phyloP scores from a whole-genome alignment of 345 rosid species.

The Eucalyptus regnans region DNA sequence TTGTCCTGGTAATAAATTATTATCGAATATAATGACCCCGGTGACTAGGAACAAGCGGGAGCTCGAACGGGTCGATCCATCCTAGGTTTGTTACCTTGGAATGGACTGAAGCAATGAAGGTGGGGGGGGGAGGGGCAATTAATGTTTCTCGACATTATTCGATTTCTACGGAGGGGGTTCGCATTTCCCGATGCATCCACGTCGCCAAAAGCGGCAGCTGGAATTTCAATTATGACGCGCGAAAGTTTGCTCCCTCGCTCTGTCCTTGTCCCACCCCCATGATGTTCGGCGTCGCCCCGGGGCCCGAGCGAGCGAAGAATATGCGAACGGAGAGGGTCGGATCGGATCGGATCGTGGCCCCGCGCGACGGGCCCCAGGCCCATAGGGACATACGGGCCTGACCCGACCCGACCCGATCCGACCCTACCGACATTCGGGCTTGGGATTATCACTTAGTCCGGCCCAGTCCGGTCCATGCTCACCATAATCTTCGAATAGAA shows the following conservation, averaged over 20 bases:
- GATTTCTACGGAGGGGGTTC: neutral
- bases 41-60: neutral
- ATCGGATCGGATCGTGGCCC: neutral
- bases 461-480: neutral
- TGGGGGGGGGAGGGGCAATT: neutral
- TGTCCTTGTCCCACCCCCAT: neutral
- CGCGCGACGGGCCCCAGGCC: neutral
- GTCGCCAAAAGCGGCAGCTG: neutral
- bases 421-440: neutral
- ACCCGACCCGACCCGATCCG: neutral
- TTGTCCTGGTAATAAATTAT: neutral
- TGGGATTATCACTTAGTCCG: neutral
- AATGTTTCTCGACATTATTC: neutral
- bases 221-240: neutral
- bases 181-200: neutral
- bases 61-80: neutral
- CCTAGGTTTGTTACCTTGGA: neutral
- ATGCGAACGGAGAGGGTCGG: neutral
- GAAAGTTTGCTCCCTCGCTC: neutral
- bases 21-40: neutral
- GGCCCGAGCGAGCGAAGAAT: neutral
- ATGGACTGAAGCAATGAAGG: neutral
- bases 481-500: no score
- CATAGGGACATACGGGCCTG: fast-evolving
- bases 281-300: no score